A percentile compares a stretch with the other conserved stretches of the same genome.
Evolutionary conservation across 2,329 filamentous ascomycete species (phyloP).

Genomic region (Neonectria coccinea): DNA sequence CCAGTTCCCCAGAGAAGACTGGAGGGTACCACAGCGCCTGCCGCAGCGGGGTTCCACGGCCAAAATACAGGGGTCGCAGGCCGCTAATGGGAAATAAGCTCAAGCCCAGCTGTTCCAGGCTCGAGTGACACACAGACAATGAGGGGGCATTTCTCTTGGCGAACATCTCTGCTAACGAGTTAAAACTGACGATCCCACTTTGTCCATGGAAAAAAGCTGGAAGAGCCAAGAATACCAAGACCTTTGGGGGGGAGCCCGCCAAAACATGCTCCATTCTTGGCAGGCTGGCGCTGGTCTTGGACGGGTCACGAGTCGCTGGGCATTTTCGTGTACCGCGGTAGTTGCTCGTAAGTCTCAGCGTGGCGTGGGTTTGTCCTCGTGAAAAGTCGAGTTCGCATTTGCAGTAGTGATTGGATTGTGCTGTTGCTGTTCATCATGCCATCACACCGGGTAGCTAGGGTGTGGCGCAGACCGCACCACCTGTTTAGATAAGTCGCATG

Average conservation of each 20-base stretch:
- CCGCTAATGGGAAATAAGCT: constrained; percentile 1
- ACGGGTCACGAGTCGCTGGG: not conserved
- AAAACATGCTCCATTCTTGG: not conserved
- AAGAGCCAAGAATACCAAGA: not conserved
- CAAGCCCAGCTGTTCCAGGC: not conserved
- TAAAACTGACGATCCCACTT: not conserved
- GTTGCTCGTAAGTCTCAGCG: not conserved
- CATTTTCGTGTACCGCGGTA: not conserved
- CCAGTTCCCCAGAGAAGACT: not conserved
- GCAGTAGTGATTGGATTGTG: not conserved
- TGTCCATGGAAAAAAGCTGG: not conserved
- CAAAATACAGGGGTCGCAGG: not conserved
- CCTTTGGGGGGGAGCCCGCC: not conserved
- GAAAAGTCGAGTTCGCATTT: not conserved
- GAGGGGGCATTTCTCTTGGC: not conserved
- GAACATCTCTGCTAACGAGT: not conserved
- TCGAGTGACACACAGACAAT: not conserved
- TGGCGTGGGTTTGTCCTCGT: not conserved
- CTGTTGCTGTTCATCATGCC: not conserved
- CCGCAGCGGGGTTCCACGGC: constrained; percentile 1
- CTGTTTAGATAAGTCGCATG: not conserved
- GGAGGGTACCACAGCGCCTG: constrained; percentile 2
- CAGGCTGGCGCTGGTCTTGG: not conserved
- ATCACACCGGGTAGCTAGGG: not conserved
- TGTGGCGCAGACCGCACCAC: not conserved